A percentile compares a stretch with the other conserved stretches of the same genome.
These are phyloP conservation scores for Asterochloris erici DNA, from an alignment of 139 green algal genomes.

Conservation along the genomic window DNA sequence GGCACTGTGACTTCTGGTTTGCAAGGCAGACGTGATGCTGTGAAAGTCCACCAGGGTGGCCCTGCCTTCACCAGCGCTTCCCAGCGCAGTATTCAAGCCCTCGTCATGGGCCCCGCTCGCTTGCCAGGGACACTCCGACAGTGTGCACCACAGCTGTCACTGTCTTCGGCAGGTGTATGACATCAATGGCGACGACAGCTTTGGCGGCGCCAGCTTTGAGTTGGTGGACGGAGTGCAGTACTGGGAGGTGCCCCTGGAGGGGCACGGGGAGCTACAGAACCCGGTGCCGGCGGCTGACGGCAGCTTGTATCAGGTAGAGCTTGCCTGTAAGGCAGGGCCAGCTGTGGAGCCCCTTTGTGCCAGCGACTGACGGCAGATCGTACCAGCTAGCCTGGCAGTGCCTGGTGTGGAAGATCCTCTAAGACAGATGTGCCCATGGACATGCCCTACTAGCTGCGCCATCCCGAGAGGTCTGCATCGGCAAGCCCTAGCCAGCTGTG, in stretches of 20 bases:
- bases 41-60: no score
- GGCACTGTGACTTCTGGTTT: no score
- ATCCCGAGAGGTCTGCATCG: no score
- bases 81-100: no score
- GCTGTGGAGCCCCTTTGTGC: not conserved
- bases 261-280: conserved; percentile 31
- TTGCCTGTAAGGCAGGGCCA: not conserved
- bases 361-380: not conserved
- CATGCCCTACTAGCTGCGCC: no score
- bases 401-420: not conserved
- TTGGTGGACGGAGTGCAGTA: conserved; percentile 28
- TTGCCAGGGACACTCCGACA: no score
- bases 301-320: conserved; percentile 18
- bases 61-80: no score
- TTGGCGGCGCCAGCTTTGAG: conserved; percentile 35
- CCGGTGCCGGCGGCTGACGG: conserved; percentile 33
- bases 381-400: not conserved
- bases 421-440: no score
- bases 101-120: no score
- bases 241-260: conserved; percentile 49
- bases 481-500: no score
- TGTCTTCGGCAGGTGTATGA: conserved; percentile 33
- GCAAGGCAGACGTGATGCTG: no score
- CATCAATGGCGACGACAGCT: conserved; percentile 16
- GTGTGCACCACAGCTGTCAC: not conserved